phyloP scores from a whole-genome alignment of 352 stramenopile genomes.

The Phytophthora crassamura region DNA sequence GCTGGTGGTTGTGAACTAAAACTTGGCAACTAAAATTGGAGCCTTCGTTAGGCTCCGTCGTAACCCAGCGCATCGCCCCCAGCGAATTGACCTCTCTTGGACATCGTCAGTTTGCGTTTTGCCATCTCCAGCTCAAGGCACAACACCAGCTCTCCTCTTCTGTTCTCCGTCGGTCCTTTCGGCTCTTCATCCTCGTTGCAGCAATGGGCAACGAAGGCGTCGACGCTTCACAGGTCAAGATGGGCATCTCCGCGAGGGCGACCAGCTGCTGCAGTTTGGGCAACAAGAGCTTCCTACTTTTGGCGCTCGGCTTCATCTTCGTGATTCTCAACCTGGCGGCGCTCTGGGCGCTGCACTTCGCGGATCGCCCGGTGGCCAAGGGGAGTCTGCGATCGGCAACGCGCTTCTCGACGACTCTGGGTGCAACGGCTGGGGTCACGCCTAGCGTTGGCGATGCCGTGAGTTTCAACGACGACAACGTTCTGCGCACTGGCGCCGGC shows the following conservation, averaged over 20 bases:
- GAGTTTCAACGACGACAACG: slow-evolving; percentile 41
- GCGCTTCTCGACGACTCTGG: slow-evolving; percentile 50
- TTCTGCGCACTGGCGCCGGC: slow-evolving; percentile 61
- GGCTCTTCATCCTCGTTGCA: slow-evolving; percentile 1
- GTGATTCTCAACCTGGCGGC: slow-evolving; percentile 66
- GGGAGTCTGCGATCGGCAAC: slow-evolving; percentile 38
- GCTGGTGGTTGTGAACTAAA: background rate
- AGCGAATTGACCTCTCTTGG: background rate
- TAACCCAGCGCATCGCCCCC: background rate
- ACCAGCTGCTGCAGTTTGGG: slow-evolving; percentile 2
- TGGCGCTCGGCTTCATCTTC: slow-evolving; percentile 55
- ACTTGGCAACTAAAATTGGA: too few relatives aligned
- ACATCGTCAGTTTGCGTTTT: slow-evolving; percentile 34
- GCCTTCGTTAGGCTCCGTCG: background rate
- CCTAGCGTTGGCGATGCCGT: slow-evolving; percentile 42
- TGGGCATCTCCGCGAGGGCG: slow-evolving; percentile 20
- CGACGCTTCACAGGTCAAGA: slow-evolving; percentile 54
- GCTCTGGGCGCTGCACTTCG: slow-evolving; percentile 74
- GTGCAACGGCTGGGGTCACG: slow-evolving; percentile 17
- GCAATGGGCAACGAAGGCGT: slow-evolving; percentile 44
- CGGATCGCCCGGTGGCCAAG: slow-evolving; percentile 40
- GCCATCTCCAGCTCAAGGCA: slow-evolving; percentile 26
- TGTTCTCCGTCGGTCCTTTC: background rate
- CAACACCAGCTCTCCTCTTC: slow-evolving; percentile 5
- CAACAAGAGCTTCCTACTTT: slow-evolving; percentile 31